These are phyloP conservation scores for Lactarius sanguifluus DNA, from an alignment of 768 basidiomycete genomes.

Conservation along the genomic window DNA sequence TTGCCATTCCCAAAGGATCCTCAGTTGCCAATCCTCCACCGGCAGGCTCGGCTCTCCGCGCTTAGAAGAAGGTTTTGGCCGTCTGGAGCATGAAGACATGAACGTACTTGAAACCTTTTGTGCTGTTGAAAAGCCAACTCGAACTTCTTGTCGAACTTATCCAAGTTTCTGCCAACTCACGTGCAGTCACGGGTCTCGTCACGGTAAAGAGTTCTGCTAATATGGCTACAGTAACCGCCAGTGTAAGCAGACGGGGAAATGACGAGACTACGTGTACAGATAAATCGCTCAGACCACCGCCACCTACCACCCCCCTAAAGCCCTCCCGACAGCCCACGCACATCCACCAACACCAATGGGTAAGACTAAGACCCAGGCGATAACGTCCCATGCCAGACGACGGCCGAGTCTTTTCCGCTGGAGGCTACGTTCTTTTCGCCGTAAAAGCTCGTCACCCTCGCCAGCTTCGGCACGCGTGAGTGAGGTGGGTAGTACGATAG, in stretches of 20 bases:
- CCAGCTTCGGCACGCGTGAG: constrained; percentile 12
- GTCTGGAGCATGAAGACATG: constrained; percentile 3
- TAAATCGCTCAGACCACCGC: neutral
- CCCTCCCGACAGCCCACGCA: constrained; percentile 56
- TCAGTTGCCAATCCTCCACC: constrained; percentile 26
- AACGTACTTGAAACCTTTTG: neutral
- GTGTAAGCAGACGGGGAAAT: constrained; percentile 4
- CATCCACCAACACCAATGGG: constrained; percentile 57
- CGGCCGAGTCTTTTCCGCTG: constrained; percentile 71
- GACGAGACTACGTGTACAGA: constrained; percentile 20
- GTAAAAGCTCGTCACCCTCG: constrained; percentile 64
- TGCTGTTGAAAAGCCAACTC: neutral
- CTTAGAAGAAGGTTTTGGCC: neutral
- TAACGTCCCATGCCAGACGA: constrained; percentile 81
- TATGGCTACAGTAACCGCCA: constrained; percentile 20
- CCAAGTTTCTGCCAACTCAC: neutral
- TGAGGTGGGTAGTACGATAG: constrained; percentile 69
- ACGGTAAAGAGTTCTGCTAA: neutral
- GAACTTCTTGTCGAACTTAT: too few relatives aligned
- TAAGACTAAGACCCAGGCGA: constrained; percentile 71
- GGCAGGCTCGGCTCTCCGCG: neutral
- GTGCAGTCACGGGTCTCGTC: neutral
- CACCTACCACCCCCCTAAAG: constrained; percentile 53
- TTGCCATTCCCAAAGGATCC: constrained; percentile 19
- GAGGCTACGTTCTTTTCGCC: constrained; percentile 81